These are phyloP conservation scores for Peronospora farinosa DNA, from an alignment of 352 stramenopile genomes.

Conservation along the genomic window DNA sequence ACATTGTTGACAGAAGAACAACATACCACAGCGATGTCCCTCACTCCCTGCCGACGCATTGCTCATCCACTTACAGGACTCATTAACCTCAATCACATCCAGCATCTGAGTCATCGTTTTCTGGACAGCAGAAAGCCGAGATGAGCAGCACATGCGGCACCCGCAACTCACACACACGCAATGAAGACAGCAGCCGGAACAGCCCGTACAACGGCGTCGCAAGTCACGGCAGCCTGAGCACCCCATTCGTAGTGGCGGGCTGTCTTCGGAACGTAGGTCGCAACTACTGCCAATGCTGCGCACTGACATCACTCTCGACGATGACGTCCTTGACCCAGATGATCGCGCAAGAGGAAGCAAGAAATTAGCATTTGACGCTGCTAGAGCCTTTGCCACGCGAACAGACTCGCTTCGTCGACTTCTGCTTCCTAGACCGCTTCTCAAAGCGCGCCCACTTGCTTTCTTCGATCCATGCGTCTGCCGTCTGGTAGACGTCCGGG, in stretches of 20 bases:
- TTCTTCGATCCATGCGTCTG: slow-evolving; percentile 18
- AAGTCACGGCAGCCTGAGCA: slow-evolving; percentile 59
- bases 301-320: slow-evolving; percentile 19
- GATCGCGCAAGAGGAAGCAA: slow-evolving; percentile 10
- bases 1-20: slow-evolving; percentile 35
- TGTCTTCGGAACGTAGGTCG: slow-evolving; percentile 6
- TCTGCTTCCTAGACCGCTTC: slow-evolving; percentile 12
- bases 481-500: slow-evolving; percentile 11
- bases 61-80: slow-evolving; percentile 54
- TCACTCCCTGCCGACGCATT: slow-evolving; percentile 17
- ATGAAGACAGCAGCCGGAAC: slow-evolving; percentile 58
- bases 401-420: slow-evolving; percentile 26
- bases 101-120: slow-evolving; percentile 55
- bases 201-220: slow-evolving; percentile 55
- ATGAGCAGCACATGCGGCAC: slow-evolving; percentile 71
- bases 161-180: slow-evolving; percentile 64
- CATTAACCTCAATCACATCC: slow-evolving; percentile 46
- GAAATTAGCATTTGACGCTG: slow-evolving; percentile 13
- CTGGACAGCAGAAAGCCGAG: slow-evolving; percentile 43
- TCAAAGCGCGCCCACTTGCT: slow-evolving; percentile 4
- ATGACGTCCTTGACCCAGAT: slow-evolving; percentile 13
- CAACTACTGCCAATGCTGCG: slow-evolving; percentile 14
- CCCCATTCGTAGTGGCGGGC: slow-evolving; percentile 46
- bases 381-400: slow-evolving; percentile 27
- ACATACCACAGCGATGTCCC: slow-evolving; percentile 30